Conservation (phyloP, 106 monocot species). For the Dendrobium nobile region DNA sequence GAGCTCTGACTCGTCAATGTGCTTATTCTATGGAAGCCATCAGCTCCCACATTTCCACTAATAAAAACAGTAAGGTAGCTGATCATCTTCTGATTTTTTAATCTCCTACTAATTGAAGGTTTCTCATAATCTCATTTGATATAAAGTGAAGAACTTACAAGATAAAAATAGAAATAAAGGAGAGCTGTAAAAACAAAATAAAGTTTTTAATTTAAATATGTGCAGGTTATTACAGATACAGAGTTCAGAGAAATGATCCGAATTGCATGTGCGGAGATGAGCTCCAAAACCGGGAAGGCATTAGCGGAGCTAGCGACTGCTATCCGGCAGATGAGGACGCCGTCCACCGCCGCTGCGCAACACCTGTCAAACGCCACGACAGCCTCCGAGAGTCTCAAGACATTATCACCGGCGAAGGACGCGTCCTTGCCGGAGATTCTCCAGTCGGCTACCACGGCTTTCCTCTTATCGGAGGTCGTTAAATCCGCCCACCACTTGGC, state of each 20-base stretch:
- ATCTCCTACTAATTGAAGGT: background rate
- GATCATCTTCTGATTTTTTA: background rate
- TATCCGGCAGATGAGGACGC: constrained; percentile 14
- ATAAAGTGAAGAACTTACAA: background rate
- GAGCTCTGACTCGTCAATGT: constrained; percentile 35
- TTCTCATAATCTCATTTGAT: background rate
- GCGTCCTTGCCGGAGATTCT: background rate
- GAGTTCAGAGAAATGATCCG: constrained; percentile 4
- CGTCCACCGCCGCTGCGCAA: background rate
- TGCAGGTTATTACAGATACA: background rate
- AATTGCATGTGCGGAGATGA: constrained; percentile 4
- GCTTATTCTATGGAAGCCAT: constrained; percentile 41
- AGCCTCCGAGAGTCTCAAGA: background rate
- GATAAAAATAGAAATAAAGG: no score
- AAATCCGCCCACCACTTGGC: background rate
- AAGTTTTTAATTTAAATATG: no score
- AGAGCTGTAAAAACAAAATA: no score
- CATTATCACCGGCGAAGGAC: background rate
- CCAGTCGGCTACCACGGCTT: background rate
- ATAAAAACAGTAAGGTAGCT: background rate
- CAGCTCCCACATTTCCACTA: constrained; percentile 15
- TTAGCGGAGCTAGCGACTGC: constrained; percentile 10
- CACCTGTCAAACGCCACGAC: background rate
- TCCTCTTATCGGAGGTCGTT: background rate
- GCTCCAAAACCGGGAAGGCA: constrained; percentile 12